phyloP scores from a whole-genome alignment of 306 rosid species.

The Lotus japonicus region DNA sequence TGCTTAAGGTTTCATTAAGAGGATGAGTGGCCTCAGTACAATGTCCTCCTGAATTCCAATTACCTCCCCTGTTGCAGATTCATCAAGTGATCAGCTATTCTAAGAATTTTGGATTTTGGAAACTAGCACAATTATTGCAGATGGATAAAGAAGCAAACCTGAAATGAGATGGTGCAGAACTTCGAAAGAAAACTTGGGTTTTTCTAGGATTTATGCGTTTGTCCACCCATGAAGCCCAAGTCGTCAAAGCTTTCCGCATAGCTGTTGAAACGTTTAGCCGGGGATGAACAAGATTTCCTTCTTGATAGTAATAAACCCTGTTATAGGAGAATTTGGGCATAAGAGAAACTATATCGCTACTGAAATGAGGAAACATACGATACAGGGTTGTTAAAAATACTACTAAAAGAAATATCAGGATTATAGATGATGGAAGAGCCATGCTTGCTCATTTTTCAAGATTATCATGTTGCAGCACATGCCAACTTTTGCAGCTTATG shows the following conservation, averaged over 20 bases:
- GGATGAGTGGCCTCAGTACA: slow-evolving; percentile 65
- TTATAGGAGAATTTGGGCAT: not conserved
- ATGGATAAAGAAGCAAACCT: slow-evolving; percentile 43
- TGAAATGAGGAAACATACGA: no score
- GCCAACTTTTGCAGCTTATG: not conserved
- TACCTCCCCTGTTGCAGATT: slow-evolving; percentile 61
- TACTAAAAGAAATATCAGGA: not conserved
- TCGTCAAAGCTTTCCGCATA: slow-evolving; percentile 61
- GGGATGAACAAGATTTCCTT: slow-evolving; percentile 72
- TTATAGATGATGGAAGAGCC: not conserved
- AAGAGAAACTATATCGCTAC: no score
- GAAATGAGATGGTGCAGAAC: slow-evolving; percentile 91
- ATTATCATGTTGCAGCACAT: not conserved
- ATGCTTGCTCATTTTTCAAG: slow-evolving; percentile 2
- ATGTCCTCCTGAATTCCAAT: slow-evolving; percentile 93
- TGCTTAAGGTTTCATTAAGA: slow-evolving; percentile 34
- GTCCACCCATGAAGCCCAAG: slow-evolving; percentile 91
- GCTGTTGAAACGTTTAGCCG: slow-evolving; percentile 63
- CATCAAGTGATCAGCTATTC: slow-evolving; percentile 4
- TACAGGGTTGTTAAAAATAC: slow-evolving; percentile 15
- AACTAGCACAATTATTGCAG: not conserved
- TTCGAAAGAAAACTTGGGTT: slow-evolving; percentile 80
- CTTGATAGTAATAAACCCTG: slow-evolving; percentile 88
- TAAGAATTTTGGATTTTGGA: not conserved
- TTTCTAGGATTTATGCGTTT: slow-evolving; percentile 49